Percentiles rank a stretch among this genome's conserved stretches.
Evolutionary conservation across 805 yeast genomes (phyloP).

Genomic region (Wickerhamomyces tratensis): DNA sequence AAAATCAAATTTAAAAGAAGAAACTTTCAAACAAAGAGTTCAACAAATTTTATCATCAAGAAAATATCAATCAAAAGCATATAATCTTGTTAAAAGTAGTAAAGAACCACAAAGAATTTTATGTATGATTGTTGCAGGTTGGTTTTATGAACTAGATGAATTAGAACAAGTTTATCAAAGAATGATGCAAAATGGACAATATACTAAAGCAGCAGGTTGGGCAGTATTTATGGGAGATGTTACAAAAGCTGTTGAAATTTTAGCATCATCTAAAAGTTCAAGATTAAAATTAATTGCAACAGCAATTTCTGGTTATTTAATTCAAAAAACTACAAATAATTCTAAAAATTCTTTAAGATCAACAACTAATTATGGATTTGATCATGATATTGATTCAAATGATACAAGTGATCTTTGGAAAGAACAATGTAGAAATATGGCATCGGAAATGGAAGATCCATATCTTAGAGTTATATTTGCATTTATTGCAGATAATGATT

Average conservation of each 20-base stretch:
- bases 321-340: slow-evolving; percentile 48
- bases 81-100: slow-evolving; percentile 30
- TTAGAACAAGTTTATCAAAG: slow-evolving; percentile 57
- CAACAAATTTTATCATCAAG: slow-evolving; percentile 25
- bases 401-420: slow-evolving; percentile 69
- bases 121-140: slow-evolving; percentile 80
- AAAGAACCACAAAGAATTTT: slow-evolving; percentile 60
- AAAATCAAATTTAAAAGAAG: slow-evolving; percentile 16
- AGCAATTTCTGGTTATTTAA: slow-evolving; percentile 85
- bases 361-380: slow-evolving; percentile 5
- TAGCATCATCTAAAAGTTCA: slow-evolving; percentile 65
- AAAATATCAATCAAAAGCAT: slow-evolving; percentile 11
- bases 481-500: slow-evolving; percentile 84
- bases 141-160: slow-evolving; percentile 74
- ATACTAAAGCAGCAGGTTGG: slow-evolving; percentile 95
- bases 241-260: slow-evolving; percentile 66
- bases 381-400: slow-evolving; percentile 16
- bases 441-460: slow-evolving; percentile 84
- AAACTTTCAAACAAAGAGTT: slow-evolving; percentile 13
- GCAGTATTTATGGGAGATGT: slow-evolving; percentile 92
- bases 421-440: slow-evolving; percentile 81
- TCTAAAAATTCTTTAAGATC: slow-evolving; percentile 19
- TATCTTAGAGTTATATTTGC: slow-evolving; percentile 89
- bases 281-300: slow-evolving; percentile 75
- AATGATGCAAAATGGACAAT: slow-evolving; percentile 47